Evolutionary conservation across 805 yeast genomes (phyloP), one percentile per base, ranked within the genome.

Genomic region (Lipomyces mesembrius): DNA sequence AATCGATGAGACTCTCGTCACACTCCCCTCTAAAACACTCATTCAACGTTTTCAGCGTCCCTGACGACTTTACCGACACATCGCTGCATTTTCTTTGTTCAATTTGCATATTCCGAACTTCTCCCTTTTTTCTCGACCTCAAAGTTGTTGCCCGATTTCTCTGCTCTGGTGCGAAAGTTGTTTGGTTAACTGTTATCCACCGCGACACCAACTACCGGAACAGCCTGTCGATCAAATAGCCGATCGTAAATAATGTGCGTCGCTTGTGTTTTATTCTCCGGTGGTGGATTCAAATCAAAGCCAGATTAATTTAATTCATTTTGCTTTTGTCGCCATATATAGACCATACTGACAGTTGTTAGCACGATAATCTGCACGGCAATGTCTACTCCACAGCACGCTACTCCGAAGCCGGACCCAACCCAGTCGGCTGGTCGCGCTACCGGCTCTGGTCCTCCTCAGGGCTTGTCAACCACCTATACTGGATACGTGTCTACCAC

Each of bases 401-500:
- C 59, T n/a, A 63, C 63, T 34, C 66, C 66, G 7, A 63, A 63
- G 59, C 60, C 43, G 22, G 66, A 63, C 20, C 56, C 52, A 34
- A 53, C 52, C 12, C n/a, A 56, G 7, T 52, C 56, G 3, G 62
- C 37, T 43, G n/a, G 25, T 39, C 35, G 60, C 34, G 29, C 64
- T 20, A 27, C 64, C 14, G 60, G 59, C 27, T 53, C 60, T 54
- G 60, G 60, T 37, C 60, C 62, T 7, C 61, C 70, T 14, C 70
- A 68, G 63, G 71, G 70, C 57, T 60, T 68, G 52, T 54, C 71
- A 3, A 67, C 95, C 2, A 87, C 93, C 2, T 89, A 84, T 75
- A 78, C 79, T 62, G 95, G 97, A 3, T 92, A 88, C 74, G 88
- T 93, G 55, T 89, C 89, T 17, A 86, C 92, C 37, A 90, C 96